Conservation (phyloP, 441 rosid genomes). For the Kokia cookei region DNA sequence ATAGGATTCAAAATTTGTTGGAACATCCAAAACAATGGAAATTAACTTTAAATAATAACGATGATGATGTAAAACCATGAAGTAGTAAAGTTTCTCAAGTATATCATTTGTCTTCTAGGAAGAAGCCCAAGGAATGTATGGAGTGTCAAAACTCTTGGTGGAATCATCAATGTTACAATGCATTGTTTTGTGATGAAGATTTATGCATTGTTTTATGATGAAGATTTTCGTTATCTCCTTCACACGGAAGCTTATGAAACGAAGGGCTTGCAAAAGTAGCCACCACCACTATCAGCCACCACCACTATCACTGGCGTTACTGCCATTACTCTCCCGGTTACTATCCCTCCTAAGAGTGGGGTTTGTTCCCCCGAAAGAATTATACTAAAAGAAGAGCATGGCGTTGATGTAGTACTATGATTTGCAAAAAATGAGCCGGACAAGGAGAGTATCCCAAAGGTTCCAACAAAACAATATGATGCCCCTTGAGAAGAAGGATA, state of each 20-base stretch:
- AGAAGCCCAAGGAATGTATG: background rate
- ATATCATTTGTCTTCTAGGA: too few species aligned
- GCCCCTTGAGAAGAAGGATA: constrained; percentile 29
- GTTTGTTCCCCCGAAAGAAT: constrained; percentile 36
- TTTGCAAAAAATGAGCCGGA: constrained; percentile 29
- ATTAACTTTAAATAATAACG: too few species aligned
- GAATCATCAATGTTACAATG: background rate
- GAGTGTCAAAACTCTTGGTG: background rate
- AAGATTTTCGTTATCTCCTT: constrained; percentile 3
- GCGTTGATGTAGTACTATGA: background rate
- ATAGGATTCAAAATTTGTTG: too few species aligned
- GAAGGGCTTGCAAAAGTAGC: constrained; percentile 25
- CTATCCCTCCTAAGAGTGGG: constrained; percentile 40
- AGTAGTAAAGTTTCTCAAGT: too few species aligned
- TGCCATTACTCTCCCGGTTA: constrained; percentile 37
- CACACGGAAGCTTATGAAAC: constrained; percentile 20
- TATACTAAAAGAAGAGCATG: constrained; percentile 23
- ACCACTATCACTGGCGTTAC: constrained; percentile 29
- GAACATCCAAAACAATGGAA: too few species aligned
- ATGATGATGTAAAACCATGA: too few species aligned
- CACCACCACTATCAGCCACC: too few species aligned
- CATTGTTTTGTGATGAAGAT: background rate
- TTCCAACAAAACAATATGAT: constrained; percentile 26
- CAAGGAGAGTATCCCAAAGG: constrained; percentile 31
- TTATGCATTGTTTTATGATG: too few species aligned